These are phyloP conservation scores for Aspergillus fijiensis DNA, from an alignment of 2,329 filamentous ascomycete species.

Conservation along the genomic window DNA sequence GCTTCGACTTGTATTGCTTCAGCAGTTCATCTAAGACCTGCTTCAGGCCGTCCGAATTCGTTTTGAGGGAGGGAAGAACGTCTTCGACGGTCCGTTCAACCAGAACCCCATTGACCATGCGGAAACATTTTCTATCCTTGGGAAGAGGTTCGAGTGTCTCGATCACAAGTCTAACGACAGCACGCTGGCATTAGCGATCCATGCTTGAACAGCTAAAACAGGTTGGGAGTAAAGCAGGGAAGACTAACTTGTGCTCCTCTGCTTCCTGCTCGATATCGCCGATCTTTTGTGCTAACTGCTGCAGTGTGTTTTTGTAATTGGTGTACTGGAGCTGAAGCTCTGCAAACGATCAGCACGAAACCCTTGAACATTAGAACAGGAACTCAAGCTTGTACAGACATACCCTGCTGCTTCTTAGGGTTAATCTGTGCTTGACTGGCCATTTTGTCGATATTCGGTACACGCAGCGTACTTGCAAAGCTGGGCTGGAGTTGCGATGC, in stretches of 20 bases:
- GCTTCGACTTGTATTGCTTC: slow-evolving; percentile 94
- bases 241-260: slow-evolving; percentile 91
- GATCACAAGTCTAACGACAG: slow-evolving; percentile 73
- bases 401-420: slow-evolving; percentile 50
- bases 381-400: background rate
- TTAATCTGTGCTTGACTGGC: slow-evolving; percentile 42
- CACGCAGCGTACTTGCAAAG: slow-evolving; percentile 27
- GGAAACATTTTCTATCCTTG: slow-evolving; percentile 90
- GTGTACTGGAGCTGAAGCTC: slow-evolving; percentile 53
- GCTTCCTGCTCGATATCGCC: slow-evolving; percentile 96
- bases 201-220: background rate
- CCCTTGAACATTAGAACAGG: background rate
- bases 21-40: slow-evolving; percentile 92
- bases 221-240: background rate
- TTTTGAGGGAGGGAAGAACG: slow-evolving; percentile 85
- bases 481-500: slow-evolving; percentile 29
- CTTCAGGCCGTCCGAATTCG: slow-evolving; percentile 88
- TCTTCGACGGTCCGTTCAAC: slow-evolving; percentile 93
- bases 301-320: slow-evolving; percentile 68
- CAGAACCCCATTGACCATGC: slow-evolving; percentile 95
- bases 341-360: slow-evolving; percentile 24
- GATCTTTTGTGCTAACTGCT: slow-evolving; percentile 93
- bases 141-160: slow-evolving; percentile 84
- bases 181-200: slow-evolving; percentile 18
- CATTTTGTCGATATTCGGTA: slow-evolving; percentile 29